Percentiles rank a stretch among this genome's conserved stretches.
Evolutionary conservation across 2,329 filamentous ascomycete genomes (phyloP).

Genomic region (Aureobasidium uvarum): DNA sequence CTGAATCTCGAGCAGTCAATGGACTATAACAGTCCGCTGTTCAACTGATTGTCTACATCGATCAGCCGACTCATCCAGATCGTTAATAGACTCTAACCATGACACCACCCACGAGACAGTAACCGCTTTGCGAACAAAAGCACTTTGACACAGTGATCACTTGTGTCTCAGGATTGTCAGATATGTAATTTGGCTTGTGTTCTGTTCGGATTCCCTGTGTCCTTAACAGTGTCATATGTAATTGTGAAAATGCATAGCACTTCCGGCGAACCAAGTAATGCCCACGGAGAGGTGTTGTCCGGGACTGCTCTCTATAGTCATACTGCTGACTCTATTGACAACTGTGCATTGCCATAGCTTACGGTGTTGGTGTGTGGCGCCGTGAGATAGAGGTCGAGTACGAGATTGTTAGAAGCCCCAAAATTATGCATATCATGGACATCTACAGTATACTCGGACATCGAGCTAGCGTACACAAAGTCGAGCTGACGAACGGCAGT

Average conservation of each 20-base stretch:
- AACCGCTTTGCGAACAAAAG: too few species aligned
- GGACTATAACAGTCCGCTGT: too few species aligned
- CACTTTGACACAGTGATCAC: too few species aligned
- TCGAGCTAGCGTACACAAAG: neutral
- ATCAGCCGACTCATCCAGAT: too few species aligned
- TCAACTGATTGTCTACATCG: too few species aligned
- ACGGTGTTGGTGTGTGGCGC: neutral
- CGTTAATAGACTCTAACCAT: too few species aligned
- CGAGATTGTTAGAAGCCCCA: neutral
- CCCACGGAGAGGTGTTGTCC: neutral
- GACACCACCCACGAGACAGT: too few species aligned
- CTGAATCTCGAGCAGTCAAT: too few species aligned
- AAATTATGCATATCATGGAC: neutral
- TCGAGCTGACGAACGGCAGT: neutral
- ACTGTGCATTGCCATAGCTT: neutral
- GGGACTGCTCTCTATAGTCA: neutral
- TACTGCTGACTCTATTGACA: neutral
- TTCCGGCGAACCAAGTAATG: too few species aligned
- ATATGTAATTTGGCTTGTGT: too few species aligned
- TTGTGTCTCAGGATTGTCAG: too few species aligned
- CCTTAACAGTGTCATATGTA: too few species aligned
- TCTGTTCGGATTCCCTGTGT: neutral
- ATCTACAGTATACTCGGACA: neutral
- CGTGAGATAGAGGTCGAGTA: neutral
- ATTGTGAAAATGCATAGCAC: neutral